Evolutionary conservation across 1,139 yeast genomes (phyloP).

Genomic region (Dujonia santamariae): DNA sequence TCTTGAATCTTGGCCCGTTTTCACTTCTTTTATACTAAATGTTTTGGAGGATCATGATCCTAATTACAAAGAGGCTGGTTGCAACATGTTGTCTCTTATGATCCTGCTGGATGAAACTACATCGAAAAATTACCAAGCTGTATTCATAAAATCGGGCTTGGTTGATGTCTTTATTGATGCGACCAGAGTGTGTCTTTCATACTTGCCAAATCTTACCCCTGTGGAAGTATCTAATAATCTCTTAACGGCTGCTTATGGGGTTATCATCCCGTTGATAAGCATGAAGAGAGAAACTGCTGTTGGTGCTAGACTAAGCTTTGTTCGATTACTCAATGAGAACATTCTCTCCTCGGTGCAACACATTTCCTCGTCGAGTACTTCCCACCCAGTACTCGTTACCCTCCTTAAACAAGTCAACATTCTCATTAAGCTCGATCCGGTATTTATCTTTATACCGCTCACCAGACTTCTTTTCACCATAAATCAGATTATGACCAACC

Average conservation of each 20-base stretch:
- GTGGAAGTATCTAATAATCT: constrained; percentile 20
- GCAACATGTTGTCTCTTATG: constrained; percentile 26
- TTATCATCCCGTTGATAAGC: constrained; percentile 12
- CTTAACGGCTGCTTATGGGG: constrained; percentile 24
- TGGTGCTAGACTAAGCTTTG: constrained; percentile 7
- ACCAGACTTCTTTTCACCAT: constrained; percentile 6
- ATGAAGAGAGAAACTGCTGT: constrained; percentile 8
- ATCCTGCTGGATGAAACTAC: too few species aligned
- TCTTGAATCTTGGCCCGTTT: constrained; percentile 36
- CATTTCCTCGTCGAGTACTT: constrained; percentile 8
- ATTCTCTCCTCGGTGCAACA: constrained; percentile 22
- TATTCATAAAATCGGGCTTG: constrained; percentile 38
- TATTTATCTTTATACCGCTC: constrained; percentile 3
- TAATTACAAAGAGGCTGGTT: constrained; percentile 41
- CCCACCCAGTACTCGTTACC: constrained; percentile 13
- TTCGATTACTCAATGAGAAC: constrained; percentile 20
- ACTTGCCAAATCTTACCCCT: constrained; percentile 46
- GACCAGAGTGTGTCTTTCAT: constrained; percentile 36
- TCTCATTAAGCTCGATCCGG: constrained; percentile 1
- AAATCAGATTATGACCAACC: constrained; percentile 6
- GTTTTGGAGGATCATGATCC: constrained; percentile 51
- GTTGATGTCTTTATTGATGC: constrained; percentile 39
- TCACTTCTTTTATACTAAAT: constrained; percentile 49
- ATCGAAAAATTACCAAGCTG: constrained; percentile 6
- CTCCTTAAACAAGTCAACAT: constrained; percentile 9